These are phyloP conservation scores for Cornus controversa DNA, from an alignment of 148 eudicot genomes.

Conservation along the genomic window DNA sequence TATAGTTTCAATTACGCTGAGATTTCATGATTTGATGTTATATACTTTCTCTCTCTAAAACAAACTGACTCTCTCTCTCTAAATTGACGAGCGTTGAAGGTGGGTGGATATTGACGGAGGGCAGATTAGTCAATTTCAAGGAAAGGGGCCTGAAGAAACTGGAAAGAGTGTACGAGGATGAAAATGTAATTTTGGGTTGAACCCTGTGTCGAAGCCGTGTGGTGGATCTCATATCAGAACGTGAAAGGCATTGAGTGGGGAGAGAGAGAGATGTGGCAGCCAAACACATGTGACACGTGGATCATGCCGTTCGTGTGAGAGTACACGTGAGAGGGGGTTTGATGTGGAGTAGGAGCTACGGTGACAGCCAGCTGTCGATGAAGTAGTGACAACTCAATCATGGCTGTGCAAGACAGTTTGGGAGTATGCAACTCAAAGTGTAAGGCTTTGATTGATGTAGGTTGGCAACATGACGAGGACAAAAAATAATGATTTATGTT, in stretches of 20 bases:
- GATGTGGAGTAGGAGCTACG: not conserved
- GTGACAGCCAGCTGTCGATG: not conserved
- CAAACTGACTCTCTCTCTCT: not conserved
- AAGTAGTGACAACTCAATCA: too few relatives aligned
- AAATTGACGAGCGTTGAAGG: constrained; percentile 4
- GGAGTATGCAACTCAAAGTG: too few relatives aligned
- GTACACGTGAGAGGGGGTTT: not conserved
- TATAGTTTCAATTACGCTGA: constrained; percentile 7
- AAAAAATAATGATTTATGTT: too few relatives aligned
- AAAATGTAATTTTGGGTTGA: too few relatives aligned
- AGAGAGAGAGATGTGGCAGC: not conserved
- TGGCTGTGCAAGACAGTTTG: too few relatives aligned
- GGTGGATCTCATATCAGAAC: not conserved
- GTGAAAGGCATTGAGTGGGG: constrained; percentile 1
- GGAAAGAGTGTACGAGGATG: too few relatives aligned
- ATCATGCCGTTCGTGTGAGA: not conserved
- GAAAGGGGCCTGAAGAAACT: too few relatives aligned
- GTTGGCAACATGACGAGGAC: too few relatives aligned
- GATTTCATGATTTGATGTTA: not conserved
- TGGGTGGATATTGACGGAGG: not conserved
- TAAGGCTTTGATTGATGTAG: too few relatives aligned
- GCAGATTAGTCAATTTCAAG: not conserved
- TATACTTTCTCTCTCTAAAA: not conserved
- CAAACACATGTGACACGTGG: not conserved
- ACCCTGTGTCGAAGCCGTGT: not conserved